A percentile compares a stretch with the other conserved stretches of the same genome.
Conservation (phyloP, 176 grass and related monocot genomes). For the Carex kokanica region DNA sequence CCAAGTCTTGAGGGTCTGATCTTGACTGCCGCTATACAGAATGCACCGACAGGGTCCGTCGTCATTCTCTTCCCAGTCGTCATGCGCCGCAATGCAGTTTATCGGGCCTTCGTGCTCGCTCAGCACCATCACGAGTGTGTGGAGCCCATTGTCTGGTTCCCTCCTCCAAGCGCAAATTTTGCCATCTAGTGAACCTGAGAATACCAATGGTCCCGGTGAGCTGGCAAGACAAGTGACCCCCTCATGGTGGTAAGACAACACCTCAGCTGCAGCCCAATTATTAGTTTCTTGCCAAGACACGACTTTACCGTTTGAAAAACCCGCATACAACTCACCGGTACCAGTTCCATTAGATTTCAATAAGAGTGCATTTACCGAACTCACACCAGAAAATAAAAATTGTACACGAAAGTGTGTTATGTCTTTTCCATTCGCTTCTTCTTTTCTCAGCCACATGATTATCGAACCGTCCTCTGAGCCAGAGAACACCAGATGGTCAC, state of each 20-base stretch:
- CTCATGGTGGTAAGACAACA: slow-evolving; percentile 33
- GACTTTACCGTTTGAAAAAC: slow-evolving; percentile 27
- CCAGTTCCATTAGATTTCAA: background rate
- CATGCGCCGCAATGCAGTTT: slow-evolving; percentile 45
- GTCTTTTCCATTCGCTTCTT: background rate
- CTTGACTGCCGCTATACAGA: slow-evolving; percentile 61
- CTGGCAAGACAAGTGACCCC: slow-evolving; percentile 60
- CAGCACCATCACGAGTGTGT: slow-evolving; percentile 34
- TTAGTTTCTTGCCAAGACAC: slow-evolving; percentile 32
- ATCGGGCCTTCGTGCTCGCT: slow-evolving; percentile 43
- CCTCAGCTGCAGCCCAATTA: background rate
- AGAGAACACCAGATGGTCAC: slow-evolving; percentile 43
- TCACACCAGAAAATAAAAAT: background rate
- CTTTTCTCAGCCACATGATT: slow-evolving; percentile 43
- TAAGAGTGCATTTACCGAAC: background rate
- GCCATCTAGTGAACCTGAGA: slow-evolving; percentile 54
- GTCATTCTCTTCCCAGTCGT: slow-evolving; percentile 29
- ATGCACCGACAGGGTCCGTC: slow-evolving; percentile 26
- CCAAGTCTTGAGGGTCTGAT: slow-evolving; percentile 61
- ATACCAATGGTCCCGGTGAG: slow-evolving; percentile 33
- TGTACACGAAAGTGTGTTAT: slow-evolving; percentile 24
- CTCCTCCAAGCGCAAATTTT: slow-evolving; percentile 59
- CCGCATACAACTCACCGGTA: background rate
- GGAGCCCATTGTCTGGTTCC: background rate
- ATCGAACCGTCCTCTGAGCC: slow-evolving; percentile 51